Evolutionary conservation across 305 asterid species (phyloP).

Genomic region (Rubia balearica): DNA sequence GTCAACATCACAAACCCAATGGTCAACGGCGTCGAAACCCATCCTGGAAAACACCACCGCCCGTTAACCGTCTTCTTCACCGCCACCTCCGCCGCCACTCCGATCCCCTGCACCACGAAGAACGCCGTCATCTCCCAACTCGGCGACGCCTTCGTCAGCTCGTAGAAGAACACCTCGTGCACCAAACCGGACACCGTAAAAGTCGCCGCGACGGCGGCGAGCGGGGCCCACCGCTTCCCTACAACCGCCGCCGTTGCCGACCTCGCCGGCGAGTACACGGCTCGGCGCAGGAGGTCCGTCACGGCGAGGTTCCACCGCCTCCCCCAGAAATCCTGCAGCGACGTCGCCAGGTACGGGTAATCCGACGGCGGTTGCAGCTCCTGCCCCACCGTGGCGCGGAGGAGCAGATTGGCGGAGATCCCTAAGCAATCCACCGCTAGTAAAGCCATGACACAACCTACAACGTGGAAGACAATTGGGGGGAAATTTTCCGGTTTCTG

Average conservation of each 20-base stretch:
- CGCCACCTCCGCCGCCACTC: conserved; percentile 37
- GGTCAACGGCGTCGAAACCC: conserved; percentile 39
- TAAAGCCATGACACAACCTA: conserved; percentile 32
- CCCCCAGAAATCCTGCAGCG: conserved; percentile 72
- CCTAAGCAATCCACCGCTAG: conserved; percentile 42
- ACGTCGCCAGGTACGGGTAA: conserved; percentile 55
- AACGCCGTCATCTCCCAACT: conserved; percentile 59
- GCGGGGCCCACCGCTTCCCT: conserved; percentile 31
- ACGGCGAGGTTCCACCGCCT: conserved; percentile 64
- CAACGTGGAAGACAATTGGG: background rate
- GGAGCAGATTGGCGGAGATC: conserved; percentile 20
- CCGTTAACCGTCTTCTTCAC: conserved; percentile 22
- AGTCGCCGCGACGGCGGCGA: conserved; percentile 35
- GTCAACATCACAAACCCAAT: conserved; percentile 47
- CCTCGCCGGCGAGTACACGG: conserved; percentile 43
- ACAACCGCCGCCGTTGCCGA: conserved; percentile 19
- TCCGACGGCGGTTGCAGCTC: conserved; percentile 57
- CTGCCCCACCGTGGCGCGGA: conserved; percentile 22
- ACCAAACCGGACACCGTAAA: conserved; percentile 57
- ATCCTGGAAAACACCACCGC: conserved; percentile 37
- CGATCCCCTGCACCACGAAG: conserved; percentile 53
- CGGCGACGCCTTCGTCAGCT: conserved; percentile 32
- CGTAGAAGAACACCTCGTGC: conserved; percentile 62
- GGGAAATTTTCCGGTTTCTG: background rate
- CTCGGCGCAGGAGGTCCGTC: conserved; percentile 30